These are phyloP conservation scores for Penicillium bovifimosum DNA, from an alignment of 495 filamentous ascomycete genomes.

Conservation along the genomic window DNA sequence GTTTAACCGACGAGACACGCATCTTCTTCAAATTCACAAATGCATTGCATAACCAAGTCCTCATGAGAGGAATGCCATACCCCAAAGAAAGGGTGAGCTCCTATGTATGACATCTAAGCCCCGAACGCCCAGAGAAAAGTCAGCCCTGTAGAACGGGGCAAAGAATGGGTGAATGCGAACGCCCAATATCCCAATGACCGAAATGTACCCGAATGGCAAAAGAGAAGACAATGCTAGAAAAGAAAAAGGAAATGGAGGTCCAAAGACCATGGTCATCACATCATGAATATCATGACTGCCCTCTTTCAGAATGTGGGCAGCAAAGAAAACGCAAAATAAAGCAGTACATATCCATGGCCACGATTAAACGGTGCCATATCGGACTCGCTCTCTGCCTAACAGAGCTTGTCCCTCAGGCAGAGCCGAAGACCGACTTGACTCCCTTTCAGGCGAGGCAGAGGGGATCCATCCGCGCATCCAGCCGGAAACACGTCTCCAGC, in stretches of 20 bases:
- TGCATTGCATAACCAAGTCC: not conserved
- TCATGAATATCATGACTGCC: conserved; percentile 15
- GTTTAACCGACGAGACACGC: not conserved
- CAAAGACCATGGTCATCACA: conserved; percentile 7
- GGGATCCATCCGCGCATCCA: conserved; percentile 71
- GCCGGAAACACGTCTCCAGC: conserved; percentile 53
- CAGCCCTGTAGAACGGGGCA: too few relatives aligned
- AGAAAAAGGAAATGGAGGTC: not conserved
- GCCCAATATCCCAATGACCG: not conserved
- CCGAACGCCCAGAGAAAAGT: not conserved
- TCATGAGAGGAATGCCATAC: not conserved
- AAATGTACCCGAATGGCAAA: not conserved
- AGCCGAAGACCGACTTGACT: conserved; percentile 2
- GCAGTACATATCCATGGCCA: not conserved
- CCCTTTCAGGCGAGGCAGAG: conserved; percentile 29
- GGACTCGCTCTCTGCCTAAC: conserved; percentile 25
- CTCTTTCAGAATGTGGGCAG: not conserved
- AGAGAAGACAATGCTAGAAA: not conserved
- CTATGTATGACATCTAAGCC: not conserved
- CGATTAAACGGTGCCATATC: conserved; percentile 35
- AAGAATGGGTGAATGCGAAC: not conserved
- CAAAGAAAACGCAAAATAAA: not conserved
- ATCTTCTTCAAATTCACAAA: too few relatives aligned
- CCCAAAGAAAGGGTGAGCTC: not conserved
- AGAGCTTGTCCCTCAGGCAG: conserved; percentile 31